Evolutionary conservation across 208 protist genomes (phyloP).

Genomic region (Acanthamoeba royreba): DNA sequence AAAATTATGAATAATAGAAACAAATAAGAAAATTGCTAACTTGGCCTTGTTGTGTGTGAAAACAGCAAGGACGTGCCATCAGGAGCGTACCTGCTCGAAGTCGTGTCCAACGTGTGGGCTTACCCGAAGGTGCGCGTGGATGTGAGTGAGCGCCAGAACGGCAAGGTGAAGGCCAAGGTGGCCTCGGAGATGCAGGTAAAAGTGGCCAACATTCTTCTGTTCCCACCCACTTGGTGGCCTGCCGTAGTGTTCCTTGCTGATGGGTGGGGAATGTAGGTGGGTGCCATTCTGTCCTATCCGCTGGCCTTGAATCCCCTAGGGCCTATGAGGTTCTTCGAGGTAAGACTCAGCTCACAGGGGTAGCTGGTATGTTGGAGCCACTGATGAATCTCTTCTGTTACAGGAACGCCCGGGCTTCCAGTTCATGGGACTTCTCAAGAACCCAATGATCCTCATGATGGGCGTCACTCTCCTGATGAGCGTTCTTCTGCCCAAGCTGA

Average conservation of each 20-base stretch:
- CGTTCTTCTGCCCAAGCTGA: not conserved
- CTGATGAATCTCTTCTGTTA: not conserved
- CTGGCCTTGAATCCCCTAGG: not conserved
- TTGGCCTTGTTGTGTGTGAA: not conserved
- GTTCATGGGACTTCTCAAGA: not conserved
- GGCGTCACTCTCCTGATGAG: slow-evolving; percentile 16
- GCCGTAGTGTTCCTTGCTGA: not conserved
- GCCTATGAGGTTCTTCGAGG: not conserved
- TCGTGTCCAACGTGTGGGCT: not conserved
- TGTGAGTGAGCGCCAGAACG: not conserved
- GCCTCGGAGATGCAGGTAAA: not conserved
- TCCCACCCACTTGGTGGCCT: not conserved
- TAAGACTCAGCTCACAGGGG: not conserved
- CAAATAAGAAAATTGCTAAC: too few relatives aligned
- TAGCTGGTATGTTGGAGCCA: not conserved
- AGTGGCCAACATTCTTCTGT: not conserved
- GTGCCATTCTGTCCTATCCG: not conserved
- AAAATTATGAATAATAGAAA: too few relatives aligned
- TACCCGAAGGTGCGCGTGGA: not conserved
- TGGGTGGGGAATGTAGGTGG: not conserved
- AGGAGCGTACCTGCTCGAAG: not conserved
- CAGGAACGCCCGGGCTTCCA: not conserved
- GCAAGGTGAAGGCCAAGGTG: not conserved
- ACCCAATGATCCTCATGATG: slow-evolving; percentile 34
- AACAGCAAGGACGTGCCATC: not conserved